Percentiles rank a stretch among this genome's conserved stretches.
These are phyloP conservation scores for Trichocladium antarcticum DNA, from an alignment of 495 filamentous ascomycete species.

Conservation along the genomic window DNA sequence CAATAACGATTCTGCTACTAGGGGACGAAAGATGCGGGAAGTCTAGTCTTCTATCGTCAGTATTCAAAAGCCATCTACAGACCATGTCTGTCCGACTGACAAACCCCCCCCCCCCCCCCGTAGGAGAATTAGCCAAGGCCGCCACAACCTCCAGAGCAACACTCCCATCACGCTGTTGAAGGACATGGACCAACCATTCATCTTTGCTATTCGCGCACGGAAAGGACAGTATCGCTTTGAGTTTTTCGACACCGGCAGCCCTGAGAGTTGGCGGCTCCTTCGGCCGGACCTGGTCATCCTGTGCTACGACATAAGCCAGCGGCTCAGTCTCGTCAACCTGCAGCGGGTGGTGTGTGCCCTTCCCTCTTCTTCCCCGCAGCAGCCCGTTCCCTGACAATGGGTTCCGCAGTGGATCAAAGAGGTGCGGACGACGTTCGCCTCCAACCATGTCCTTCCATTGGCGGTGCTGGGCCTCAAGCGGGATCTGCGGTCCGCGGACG, in stretches of 20 bases:
- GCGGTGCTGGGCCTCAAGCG: constrained; percentile 74
- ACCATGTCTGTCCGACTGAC: neutral
- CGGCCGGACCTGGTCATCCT: constrained; percentile 62
- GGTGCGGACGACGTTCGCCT: constrained; percentile 50
- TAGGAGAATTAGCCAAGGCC: constrained; percentile 42
- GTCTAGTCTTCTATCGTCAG: constrained; percentile 80
- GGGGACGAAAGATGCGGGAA: constrained; percentile 77
- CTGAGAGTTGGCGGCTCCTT: constrained; percentile 64
- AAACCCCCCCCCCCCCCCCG: constrained; percentile 11
- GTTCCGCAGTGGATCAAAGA: constrained; percentile 55
- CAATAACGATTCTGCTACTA: constrained; percentile 62
- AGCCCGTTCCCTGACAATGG: constrained; percentile 10
- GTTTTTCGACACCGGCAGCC: constrained; percentile 68
- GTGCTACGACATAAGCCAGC: constrained; percentile 69
- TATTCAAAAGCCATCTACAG: constrained; percentile 14
- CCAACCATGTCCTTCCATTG: constrained; percentile 50
- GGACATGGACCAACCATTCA: constrained; percentile 73
- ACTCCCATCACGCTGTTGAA: constrained; percentile 46
- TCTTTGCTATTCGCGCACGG: constrained; percentile 58
- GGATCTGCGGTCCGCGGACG: constrained; percentile 54
- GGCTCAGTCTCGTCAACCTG: constrained; percentile 52
- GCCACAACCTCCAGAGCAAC: constrained; percentile 26
- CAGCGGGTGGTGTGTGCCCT: constrained; percentile 41
- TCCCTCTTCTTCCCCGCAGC: constrained; percentile 5
- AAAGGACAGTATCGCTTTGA: constrained; percentile 55